phyloP scores from a whole-genome alignment of 1,139 yeast genomes.

The Blastobotrys arbuscula region DNA sequence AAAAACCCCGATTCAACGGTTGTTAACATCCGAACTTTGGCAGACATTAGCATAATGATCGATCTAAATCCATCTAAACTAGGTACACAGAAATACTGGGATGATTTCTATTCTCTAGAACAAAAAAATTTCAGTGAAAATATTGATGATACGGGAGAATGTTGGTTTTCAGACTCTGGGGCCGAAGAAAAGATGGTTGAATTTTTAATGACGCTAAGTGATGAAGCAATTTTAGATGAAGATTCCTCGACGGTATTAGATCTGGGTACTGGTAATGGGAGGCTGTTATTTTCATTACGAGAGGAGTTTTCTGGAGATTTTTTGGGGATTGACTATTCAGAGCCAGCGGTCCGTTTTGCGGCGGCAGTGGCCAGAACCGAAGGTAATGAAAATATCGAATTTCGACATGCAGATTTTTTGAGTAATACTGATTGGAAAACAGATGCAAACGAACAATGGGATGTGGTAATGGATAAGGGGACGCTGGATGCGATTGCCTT shows the following conservation, averaged over 20 bases:
- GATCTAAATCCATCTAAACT: constrained; percentile 24
- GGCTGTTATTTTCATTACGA: constrained; percentile 66
- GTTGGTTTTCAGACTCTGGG: constrained; percentile 92
- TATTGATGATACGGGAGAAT: constrained; percentile 83
- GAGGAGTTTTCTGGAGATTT: constrained; percentile 44
- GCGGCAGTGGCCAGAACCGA: constrained; percentile 46
- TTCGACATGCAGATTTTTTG: constrained; percentile 45
- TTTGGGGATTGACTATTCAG: constrained; percentile 83
- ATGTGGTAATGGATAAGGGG: constrained; percentile 84
- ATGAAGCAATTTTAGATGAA: constrained; percentile 22
- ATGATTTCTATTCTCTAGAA: constrained; percentile 72
- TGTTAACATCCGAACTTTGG: too few relatives aligned
- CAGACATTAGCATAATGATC: too few relatives aligned
- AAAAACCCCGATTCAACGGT: too few relatives aligned
- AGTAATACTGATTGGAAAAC: constrained; percentile 33
- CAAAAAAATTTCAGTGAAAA: constrained; percentile 63
- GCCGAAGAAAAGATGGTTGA: constrained; percentile 80
- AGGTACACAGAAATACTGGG: constrained; percentile 52
- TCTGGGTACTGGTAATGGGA: constrained; percentile 96
- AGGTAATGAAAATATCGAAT: constrained; percentile 36
- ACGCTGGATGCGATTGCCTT: constrained; percentile 95
- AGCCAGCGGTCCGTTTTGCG: constrained; percentile 72
- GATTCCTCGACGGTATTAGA: constrained; percentile 50
- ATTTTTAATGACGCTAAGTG: constrained; percentile 47
- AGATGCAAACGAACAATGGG: constrained; percentile 41